Percentiles rank a stretch among this genome's conserved stretches.
These are phyloP conservation scores for Pulveroboletus frians DNA, from an alignment of 768 basidiomycete genomes.

Conservation along the genomic window DNA sequence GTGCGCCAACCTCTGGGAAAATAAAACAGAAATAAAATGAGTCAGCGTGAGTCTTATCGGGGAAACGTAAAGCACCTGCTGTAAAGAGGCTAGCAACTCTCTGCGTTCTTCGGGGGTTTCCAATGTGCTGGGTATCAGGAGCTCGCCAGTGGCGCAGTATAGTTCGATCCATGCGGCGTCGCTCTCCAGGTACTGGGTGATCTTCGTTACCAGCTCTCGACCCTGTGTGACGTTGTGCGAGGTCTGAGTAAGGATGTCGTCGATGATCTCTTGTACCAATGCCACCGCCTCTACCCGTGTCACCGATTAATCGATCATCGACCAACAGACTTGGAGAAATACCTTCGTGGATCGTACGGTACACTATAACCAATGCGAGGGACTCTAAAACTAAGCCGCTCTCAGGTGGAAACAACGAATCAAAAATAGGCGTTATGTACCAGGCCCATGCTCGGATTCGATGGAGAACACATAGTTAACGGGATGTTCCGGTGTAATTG, in stretches of 20 bases:
- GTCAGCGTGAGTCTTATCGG: slow-evolving; percentile 21
- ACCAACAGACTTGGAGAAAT: slow-evolving; percentile 1
- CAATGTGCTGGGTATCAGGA: slow-evolving; percentile 45
- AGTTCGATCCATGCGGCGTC: slow-evolving; percentile 64
- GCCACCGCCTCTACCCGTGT: slow-evolving; percentile 56
- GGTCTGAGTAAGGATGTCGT: slow-evolving; percentile 36
- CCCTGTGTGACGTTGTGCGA: slow-evolving; percentile 34
- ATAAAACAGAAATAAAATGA: slow-evolving; percentile 25
- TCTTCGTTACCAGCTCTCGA: slow-evolving; percentile 40
- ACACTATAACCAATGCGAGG: slow-evolving; percentile 60
- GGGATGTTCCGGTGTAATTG: slow-evolving; percentile 68
- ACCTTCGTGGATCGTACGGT: slow-evolving; percentile 84
- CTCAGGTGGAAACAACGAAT: slow-evolving; percentile 7
- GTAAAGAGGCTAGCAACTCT: slow-evolving; percentile 22
- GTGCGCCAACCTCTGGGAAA: slow-evolving; percentile 32
- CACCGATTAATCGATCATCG: slow-evolving; percentile 5
- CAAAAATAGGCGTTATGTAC: slow-evolving; percentile 31
- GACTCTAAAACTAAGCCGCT: slow-evolving; percentile 51
- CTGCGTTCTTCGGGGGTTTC: slow-evolving; percentile 29
- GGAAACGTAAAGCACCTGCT: slow-evolving; percentile 28
- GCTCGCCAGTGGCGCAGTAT: slow-evolving; percentile 67
- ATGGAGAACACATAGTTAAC: slow-evolving; percentile 79
- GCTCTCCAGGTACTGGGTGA: slow-evolving; percentile 56
- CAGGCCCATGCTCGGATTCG: slow-evolving; percentile 57
- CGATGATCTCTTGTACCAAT: slow-evolving; percentile 49